A percentile compares a stretch with the other conserved stretches of the same genome.
Conservation (phyloP, 2,329 filamentous ascomycete species). For the Fusarium nanum region DNA sequence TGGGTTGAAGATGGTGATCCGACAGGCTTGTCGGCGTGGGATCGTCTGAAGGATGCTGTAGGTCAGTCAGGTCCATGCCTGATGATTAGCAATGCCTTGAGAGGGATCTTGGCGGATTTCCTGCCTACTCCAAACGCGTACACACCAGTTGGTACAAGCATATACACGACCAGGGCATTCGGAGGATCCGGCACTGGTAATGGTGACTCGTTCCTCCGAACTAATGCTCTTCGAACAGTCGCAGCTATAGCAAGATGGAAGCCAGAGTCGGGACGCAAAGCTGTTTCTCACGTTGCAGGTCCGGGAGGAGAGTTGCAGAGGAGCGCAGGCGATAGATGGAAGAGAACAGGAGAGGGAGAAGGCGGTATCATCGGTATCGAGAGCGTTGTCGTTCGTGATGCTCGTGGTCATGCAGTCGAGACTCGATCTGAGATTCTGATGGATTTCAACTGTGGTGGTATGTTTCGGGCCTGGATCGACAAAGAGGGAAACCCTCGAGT, state of each 20-base stretch:
- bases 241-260: conserved; percentile 78
- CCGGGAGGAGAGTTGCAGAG: conserved; percentile 77
- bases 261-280: conserved; percentile 62
- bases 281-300: conserved; percentile 75
- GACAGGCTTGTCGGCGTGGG: conserved; percentile 35
- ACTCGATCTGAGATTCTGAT: conserved; percentile 69
- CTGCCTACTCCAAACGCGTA: conserved; percentile 63
- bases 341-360: conserved; percentile 79
- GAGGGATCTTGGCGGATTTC: conserved; percentile 68
- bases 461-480: conserved; percentile 85
- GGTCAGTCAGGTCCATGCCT: conserved; percentile 21
- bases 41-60: conserved; percentile 23
- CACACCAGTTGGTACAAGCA: conserved; percentile 44
- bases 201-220: conserved; percentile 85
- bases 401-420: conserved; percentile 56
- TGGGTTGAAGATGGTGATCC: conserved; percentile 69
- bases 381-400: conserved; percentile 60
- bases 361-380: conserved; percentile 90
- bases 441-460: conserved; percentile 87
- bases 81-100: conserved; percentile 54
- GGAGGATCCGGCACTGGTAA: conserved; percentile 86
- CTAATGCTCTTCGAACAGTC: conserved; percentile 76
- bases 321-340: conserved; percentile 80
- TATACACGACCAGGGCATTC: conserved; percentile 52
- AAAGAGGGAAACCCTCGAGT: conserved; percentile 67